Percentiles rank a stretch among this genome's conserved stretches.
Conservation (phyloP, 441 rosid genomes). For the Populus hybrid region DNA sequence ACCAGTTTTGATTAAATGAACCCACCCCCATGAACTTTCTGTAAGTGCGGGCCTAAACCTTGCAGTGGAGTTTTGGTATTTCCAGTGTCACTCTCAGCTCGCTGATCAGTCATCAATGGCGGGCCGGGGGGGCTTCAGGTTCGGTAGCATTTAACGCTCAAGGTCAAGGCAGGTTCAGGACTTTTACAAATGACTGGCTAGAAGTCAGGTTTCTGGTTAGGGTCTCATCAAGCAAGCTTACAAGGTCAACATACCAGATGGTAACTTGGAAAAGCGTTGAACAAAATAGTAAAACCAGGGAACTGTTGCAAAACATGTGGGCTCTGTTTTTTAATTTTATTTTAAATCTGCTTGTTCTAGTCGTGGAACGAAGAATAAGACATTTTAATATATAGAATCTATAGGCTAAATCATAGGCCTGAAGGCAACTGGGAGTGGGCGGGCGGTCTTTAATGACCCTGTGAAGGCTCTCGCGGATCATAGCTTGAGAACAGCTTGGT, state of each 20-base stretch:
- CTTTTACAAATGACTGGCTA: neutral
- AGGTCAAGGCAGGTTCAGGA: neutral
- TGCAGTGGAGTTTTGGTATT: neutral
- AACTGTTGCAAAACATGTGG: neutral
- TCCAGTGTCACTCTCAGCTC: neutral
- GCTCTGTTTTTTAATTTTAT: neutral
- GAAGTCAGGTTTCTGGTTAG: neutral
- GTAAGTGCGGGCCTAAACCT: conserved; percentile 11
- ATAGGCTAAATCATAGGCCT: neutral
- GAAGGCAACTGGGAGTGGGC: neutral
- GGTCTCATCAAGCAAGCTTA: neutral
- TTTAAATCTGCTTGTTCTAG: neutral
- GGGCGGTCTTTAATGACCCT: neutral
- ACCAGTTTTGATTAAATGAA: neutral
- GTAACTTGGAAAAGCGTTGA: neutral
- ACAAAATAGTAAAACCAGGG: neutral
- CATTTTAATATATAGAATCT: neutral
- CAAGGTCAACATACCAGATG: neutral
- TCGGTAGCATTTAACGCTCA: neutral
- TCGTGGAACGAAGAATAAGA: neutral
- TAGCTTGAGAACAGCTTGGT: neutral
- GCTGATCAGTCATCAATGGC: neutral
- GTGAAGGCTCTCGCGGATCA: no score
- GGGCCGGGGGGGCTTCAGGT: neutral
- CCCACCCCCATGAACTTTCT: conserved; percentile 1